Conservation (phyloP, 306 rosid species). For the Chamaecrista fasciculata region DNA sequence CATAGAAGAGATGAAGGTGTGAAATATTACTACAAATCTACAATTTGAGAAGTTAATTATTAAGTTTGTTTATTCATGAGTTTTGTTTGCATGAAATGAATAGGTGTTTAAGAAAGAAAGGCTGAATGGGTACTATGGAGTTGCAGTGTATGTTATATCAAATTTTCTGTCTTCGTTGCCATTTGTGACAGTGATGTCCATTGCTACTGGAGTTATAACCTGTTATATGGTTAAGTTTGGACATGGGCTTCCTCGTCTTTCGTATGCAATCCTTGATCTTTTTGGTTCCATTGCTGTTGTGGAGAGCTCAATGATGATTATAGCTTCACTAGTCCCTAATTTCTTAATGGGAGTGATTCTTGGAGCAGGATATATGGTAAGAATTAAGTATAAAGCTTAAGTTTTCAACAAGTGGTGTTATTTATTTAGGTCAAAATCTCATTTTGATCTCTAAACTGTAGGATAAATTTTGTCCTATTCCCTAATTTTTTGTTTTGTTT, state of each 20-base stretch:
- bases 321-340: constrained; percentile 92
- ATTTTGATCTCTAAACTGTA: too few relatives aligned
- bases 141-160: constrained; percentile 62
- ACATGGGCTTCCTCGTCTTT: constrained; percentile 48
- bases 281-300: constrained; percentile 63
- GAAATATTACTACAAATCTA: background rate
- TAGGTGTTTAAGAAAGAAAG: constrained; percentile 82
- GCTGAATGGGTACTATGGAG: constrained; percentile 71
- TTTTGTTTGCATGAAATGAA: background rate
- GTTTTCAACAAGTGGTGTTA: background rate
- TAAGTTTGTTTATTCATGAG: background rate
- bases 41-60: background rate
- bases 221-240: constrained; percentile 77
- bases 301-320: constrained; percentile 86
- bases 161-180: constrained; percentile 85
- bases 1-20: constrained; percentile 93
- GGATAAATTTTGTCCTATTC: too few relatives aligned
- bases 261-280: constrained; percentile 62
- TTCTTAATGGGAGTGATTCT: constrained; percentile 80
- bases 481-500: too few relatives aligned
- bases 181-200: constrained; percentile 71
- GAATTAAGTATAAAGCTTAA: constrained; percentile 10
- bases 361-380: constrained; percentile 90
- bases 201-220: constrained; percentile 57
- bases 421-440: too few relatives aligned